Conservation (phyloP, 768 basidiomycete species). For the Trametes maxima region DNA sequence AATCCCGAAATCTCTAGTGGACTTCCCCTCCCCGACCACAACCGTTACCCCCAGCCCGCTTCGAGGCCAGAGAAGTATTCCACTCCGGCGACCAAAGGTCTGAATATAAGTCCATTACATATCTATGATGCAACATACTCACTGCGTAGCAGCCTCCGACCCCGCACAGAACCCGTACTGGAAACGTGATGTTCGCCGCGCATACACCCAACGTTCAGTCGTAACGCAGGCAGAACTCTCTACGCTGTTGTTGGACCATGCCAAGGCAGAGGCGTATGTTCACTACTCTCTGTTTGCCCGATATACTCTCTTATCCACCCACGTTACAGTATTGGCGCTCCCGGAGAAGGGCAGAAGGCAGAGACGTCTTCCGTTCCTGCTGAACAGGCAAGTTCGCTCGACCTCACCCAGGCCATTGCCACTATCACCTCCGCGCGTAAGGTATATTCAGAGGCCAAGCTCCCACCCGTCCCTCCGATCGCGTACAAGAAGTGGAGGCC, state of each 20-base stretch:
- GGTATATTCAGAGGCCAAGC: conserved; percentile 59
- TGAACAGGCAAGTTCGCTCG: conserved; percentile 47
- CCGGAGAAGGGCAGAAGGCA: conserved; percentile 43
- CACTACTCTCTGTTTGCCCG: neutral
- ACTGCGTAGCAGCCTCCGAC: conserved; percentile 67
- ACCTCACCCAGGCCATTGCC: conserved; percentile 73
- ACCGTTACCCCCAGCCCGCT: conserved; percentile 87
- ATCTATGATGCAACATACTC: neutral
- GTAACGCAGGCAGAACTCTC: conserved; percentile 86
- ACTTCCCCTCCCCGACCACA: conserved; percentile 70
- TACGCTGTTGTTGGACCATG: conserved; percentile 78
- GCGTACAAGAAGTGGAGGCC: conserved; percentile 77
- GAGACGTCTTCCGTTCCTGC: conserved; percentile 45
- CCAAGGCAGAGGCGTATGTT: conserved; percentile 64
- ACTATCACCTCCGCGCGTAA: conserved; percentile 58
- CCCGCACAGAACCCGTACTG: conserved; percentile 91
- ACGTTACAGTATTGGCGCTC: conserved; percentile 53
- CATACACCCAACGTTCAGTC: conserved; percentile 89
- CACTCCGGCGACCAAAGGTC: conserved; percentile 88
- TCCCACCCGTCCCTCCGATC: conserved; percentile 76
- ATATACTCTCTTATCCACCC: conserved; percentile 8
- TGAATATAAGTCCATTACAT: conserved; percentile 20
- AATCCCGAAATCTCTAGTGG: conserved; percentile 93
- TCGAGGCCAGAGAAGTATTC: conserved; percentile 85
- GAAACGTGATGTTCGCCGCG: conserved; percentile 93